Conservation (phyloP, 139 green algal species). For the Volvox africanus region DNA sequence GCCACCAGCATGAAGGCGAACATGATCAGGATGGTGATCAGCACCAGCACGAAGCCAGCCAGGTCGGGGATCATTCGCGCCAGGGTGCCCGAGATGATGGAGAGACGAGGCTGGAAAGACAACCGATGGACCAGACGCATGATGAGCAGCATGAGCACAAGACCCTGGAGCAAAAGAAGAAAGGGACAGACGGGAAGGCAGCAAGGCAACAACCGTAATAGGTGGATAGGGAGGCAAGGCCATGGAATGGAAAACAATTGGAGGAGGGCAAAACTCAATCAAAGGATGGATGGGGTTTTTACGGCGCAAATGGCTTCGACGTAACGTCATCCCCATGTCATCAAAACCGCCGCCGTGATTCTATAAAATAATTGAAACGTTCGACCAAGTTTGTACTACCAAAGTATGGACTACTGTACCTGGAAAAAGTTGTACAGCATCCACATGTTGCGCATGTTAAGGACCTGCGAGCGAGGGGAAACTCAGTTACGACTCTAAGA, state of each 20-base stretch:
- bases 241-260: too few species aligned
- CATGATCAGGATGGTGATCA: conserved; percentile 34
- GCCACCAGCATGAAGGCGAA: neutral
- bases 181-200: neutral
- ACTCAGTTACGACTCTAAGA: too few species aligned
- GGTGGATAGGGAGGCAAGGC: neutral
- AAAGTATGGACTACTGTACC: neutral
- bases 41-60: conserved; percentile 23
- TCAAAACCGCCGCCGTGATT: too few species aligned
- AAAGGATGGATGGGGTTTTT: too few species aligned
- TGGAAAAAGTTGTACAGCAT: conserved; percentile 53
- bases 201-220: neutral
- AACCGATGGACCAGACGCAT: conserved; percentile 44
- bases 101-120: conserved; percentile 54
- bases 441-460: conserved; percentile 44
- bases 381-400: neutral
- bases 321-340: neutral
- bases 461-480: neutral
- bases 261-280: too few species aligned
- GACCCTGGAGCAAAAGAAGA: neutral
- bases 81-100: conserved; percentile 52
- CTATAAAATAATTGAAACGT: too few species aligned
- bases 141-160: conserved; percentile 56
- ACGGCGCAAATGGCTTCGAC: neutral
- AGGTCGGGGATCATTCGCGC: conserved; percentile 51